Base-by-base conservation (phyloP, 129 eudicot genomes). In the Smallanthus sonchifolius region DNA sequence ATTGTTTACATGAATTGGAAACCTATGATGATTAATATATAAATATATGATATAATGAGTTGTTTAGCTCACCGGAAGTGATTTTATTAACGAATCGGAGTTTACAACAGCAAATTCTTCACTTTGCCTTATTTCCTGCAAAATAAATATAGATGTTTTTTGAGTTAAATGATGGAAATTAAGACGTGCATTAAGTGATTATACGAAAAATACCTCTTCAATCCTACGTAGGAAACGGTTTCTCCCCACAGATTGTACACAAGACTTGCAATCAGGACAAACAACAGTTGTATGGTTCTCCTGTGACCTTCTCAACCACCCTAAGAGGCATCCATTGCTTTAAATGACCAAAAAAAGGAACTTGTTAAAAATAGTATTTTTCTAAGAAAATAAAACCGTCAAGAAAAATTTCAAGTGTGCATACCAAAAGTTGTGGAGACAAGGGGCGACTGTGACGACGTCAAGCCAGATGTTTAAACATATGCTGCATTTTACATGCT, bases 241-340 rank as follows among this genome's bases (percentile, higher is more conserved):
- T 81, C 96, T 86, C 37, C 90, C 95, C 0, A 84, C 98, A 83
- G 79, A 93, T 74, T 90, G 96, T 61, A 92, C 95, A 64, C 78
- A 95, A 14, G 88, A 87, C 83, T 96, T 85, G 63, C 98, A 93
- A 36, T 93, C 95, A 37, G 98, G 98, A 77, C 98, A 93, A 72
- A 90, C 82, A 75, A 90, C 92, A 63, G 75, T 86, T 40, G 95
- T 54, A 70, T 67, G 92, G 74, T 81, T 93, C 83, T 84, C 78
- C 70, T 89, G 90, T 32, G 87, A 87, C 86, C 96, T 90, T 83
- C 79, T 86, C 60, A 93, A 73, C 98, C 98, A 93, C 87, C 90
- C 98, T 34, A 95, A 93, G 86, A 93, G 90, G 78, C 98, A 93
- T 32, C 98, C 98, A 49, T 93, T 93, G 81, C 98, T 93, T 85